Conservation (phyloP, 441 rosid species). For the Monsonia emarginata region DNA sequence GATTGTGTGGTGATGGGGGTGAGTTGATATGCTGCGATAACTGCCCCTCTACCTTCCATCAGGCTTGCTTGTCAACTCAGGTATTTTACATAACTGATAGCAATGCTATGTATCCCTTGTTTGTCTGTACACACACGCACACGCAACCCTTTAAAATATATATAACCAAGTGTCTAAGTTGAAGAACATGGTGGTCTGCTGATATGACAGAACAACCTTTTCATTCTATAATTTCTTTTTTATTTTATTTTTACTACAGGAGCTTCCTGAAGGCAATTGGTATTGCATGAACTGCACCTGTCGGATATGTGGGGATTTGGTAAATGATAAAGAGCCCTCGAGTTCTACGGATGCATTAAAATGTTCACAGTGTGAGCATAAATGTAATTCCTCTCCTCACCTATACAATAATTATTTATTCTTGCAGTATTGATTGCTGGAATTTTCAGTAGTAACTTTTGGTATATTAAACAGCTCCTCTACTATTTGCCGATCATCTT, state of each 20-base stretch:
- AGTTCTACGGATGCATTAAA: constrained; percentile 38
- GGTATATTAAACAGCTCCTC: background rate
- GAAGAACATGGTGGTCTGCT: background rate
- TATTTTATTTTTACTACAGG: constrained; percentile 34
- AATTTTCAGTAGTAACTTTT: background rate
- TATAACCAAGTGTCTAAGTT: background rate
- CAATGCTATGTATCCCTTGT: background rate
- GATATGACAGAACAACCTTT: constrained; percentile 9
- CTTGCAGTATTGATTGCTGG: background rate
- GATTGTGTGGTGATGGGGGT: constrained; percentile 84
- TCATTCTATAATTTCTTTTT: constrained; percentile 1
- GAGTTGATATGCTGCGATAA: constrained; percentile 91
- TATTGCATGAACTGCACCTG: constrained; percentile 88
- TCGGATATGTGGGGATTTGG: constrained; percentile 64
- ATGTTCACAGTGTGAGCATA: constrained; percentile 84
- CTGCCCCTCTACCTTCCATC: constrained; percentile 87
- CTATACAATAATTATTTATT: background rate
- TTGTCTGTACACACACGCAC: background rate
- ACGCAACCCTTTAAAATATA: constrained; percentile 3
- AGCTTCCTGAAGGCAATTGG: constrained; percentile 87
- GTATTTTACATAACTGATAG: constrained; percentile 27
- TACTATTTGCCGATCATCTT: background rate
- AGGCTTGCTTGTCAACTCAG: constrained; percentile 69
- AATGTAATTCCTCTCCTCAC: constrained; percentile 44
- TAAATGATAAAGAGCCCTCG: constrained; percentile 38